Conservation (phyloP, 345 rosid species). For the Chamaenerion angustifolium region DNA sequence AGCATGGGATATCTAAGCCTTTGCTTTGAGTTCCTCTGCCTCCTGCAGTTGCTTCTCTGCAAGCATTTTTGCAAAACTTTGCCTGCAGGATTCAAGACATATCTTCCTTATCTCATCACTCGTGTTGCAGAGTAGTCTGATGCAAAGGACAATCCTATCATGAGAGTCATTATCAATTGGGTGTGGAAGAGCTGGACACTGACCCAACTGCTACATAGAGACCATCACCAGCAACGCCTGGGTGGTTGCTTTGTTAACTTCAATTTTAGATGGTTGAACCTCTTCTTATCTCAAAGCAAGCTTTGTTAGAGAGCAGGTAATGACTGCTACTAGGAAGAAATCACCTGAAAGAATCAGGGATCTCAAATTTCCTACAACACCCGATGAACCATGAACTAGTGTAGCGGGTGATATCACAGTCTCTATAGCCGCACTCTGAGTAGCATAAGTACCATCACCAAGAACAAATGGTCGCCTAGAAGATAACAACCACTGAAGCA, state of each 20-base stretch:
- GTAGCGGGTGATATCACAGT: slow-evolving; percentile 69
- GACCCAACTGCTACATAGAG: slow-evolving; percentile 90
- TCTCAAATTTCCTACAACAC: slow-evolving; percentile 65
- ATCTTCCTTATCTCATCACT: slow-evolving; percentile 69
- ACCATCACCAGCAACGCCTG: slow-evolving; percentile 79
- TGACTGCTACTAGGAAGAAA: slow-evolving; percentile 94
- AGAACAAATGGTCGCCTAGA: slow-evolving; percentile 81
- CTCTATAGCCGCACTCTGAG: slow-evolving; percentile 85
- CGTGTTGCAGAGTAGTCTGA: slow-evolving; percentile 67
- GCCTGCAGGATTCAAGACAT: slow-evolving; percentile 85
- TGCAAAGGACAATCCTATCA: slow-evolving; percentile 76
- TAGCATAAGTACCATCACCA: slow-evolving; percentile 84
- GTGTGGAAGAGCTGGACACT: slow-evolving; percentile 73
- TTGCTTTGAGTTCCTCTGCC: slow-evolving; percentile 80
- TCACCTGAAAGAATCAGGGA: slow-evolving; percentile 90
- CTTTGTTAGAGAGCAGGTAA: slow-evolving; percentile 85
- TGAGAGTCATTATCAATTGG: slow-evolving; percentile 88
- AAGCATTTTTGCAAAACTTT: slow-evolving; percentile 91
- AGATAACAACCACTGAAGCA: slow-evolving; percentile 44
- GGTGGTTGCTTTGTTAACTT: slow-evolving; percentile 51
- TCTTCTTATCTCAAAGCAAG: slow-evolving; percentile 87
- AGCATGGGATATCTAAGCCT: slow-evolving; percentile 81
- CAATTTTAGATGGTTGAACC: slow-evolving; percentile 68
- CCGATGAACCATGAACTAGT: slow-evolving; percentile 56
- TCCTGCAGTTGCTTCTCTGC: slow-evolving; percentile 82